phyloP scores from a whole-genome alignment of 2,329 filamentous ascomycete genomes.

The Colletotrichum abscissum region DNA sequence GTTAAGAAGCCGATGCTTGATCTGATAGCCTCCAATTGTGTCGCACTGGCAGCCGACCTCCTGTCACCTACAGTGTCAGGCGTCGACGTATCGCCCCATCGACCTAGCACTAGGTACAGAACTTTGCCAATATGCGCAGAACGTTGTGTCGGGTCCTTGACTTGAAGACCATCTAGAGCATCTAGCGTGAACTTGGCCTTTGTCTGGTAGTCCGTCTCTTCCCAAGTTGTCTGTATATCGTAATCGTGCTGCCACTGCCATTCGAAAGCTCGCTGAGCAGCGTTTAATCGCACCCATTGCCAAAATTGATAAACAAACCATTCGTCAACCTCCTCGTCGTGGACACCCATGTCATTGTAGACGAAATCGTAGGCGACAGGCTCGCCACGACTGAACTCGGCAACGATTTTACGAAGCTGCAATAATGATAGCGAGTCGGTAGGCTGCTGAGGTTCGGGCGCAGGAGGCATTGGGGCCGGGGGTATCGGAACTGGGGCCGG shows the following conservation, averaged over 20 bases:
- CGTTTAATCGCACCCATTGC: conserved; percentile 83
- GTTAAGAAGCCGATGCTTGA: conserved; percentile 63
- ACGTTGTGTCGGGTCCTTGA: conserved; percentile 59
- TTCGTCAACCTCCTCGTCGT: conserved; percentile 93
- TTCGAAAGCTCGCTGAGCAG: conserved; percentile 81
- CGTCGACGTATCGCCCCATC: conserved; percentile 77
- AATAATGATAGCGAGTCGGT: conserved; percentile 80
- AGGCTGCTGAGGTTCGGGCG: conserved; percentile 51
- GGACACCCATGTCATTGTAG: conserved; percentile 77
- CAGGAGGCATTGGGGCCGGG: conserved; percentile 37
- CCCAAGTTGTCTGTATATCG: conserved; percentile 68
- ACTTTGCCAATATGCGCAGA: conserved; percentile 67
- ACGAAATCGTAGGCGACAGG: conserved; percentile 86
- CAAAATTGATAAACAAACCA: conserved; percentile 96
- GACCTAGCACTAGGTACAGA: conserved; percentile 73
- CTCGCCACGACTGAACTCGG: conserved; percentile 77
- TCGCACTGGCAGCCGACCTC: conserved; percentile 63
- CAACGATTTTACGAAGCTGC: conserved; percentile 78
- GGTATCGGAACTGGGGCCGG: conserved; percentile 35
- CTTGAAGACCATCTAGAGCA: conserved; percentile 58
- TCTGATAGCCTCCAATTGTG: conserved; percentile 70
- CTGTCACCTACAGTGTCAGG: conserved; percentile 52
- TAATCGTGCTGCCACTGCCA: conserved; percentile 75
- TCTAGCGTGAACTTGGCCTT: conserved; percentile 67
- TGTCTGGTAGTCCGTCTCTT: conserved; percentile 68